Evolutionary conservation across 768 basidiomycete genomes (phyloP), one percentile per base, ranked within the genome.

Genomic region (Holtermannia corniformis): DNA sequence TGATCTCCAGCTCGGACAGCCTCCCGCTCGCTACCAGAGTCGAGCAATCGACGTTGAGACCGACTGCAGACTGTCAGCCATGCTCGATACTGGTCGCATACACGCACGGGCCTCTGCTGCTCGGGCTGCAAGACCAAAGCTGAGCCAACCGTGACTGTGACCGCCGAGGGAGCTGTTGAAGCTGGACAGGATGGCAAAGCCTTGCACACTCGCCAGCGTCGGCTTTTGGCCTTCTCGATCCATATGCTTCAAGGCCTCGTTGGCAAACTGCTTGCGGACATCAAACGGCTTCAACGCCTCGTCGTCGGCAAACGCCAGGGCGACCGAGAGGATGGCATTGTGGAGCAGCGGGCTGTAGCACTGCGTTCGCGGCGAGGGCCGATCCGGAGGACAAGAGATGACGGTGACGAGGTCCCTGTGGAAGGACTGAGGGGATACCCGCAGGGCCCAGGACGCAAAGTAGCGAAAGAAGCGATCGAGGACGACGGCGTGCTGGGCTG

Each of bases 331-430:
- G 2, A 83, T 74, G 1, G 82, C 76, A 57, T 85, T 85, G 70
- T 85, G 84, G 5, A 85, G 75, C 79, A 84, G 81, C 0, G 83
- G 82, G 2, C 81, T 82, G 67, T 85, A 85, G 57, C 84, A 81
- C 21, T 50, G 50, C n/a, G 11, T 54, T 59, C 40, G 51, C 41
- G 24, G 43, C n/a, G n/a, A n/a, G n/a, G n/a, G n/a, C n/a, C n/a
- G 51, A 21, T 42, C 44, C 7, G 49, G 45, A 16, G 51, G 40
- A 3, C 16, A 25, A 23, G 12, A 43, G 22, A 65, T 50, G 3
- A 60, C 57, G 37, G 50, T 43, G 12, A 51, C 44, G 56, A 59
- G 57, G 25, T 65, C 62, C 37, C 55, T 53, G 7, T 42, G 52
- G 40, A 63, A 62, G 12, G 59, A 46, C 21, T 55, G 41, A n/a